Conservation (phyloP, 2,329 filamentous ascomycete species). For the Cordyceps tenuipes region DNA sequence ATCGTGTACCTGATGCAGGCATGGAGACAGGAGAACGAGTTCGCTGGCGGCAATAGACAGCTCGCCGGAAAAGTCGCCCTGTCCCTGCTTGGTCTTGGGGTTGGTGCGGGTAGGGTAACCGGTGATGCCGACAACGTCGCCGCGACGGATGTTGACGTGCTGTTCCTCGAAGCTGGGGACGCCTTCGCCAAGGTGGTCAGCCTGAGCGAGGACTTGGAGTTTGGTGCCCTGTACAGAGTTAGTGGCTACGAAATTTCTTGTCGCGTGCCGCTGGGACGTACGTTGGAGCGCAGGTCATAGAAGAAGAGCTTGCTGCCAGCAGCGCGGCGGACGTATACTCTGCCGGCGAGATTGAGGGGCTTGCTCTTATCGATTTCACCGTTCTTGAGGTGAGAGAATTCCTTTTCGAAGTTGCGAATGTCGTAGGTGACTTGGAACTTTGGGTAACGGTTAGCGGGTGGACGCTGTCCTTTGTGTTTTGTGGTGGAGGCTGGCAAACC, state of each 20-base stretch:
- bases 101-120: slow-evolving; percentile 52
- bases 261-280: slow-evolving; percentile 11
- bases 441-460: background rate
- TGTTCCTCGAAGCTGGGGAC: slow-evolving; percentile 70
- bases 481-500: slow-evolving; percentile 20
- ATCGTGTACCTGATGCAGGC: slow-evolving; percentile 60
- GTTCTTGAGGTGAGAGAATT: slow-evolving; percentile 76
- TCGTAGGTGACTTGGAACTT: slow-evolving; percentile 77
- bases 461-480: background rate
- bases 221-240: slow-evolving; percentile 42
- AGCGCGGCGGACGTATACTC: slow-evolving; percentile 82
- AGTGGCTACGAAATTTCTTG: background rate
- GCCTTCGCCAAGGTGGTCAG: slow-evolving; percentile 63
- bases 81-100: slow-evolving; percentile 79
- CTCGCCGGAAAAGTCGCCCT: slow-evolving; percentile 62
- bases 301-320: slow-evolving; percentile 82
- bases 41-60: slow-evolving; percentile 88
- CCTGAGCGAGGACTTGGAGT: slow-evolving; percentile 88
- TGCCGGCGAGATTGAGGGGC: slow-evolving; percentile 67
- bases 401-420: slow-evolving; percentile 67
- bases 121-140: slow-evolving; percentile 72
- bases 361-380: slow-evolving; percentile 74
- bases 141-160: slow-evolving; percentile 80
- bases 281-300: slow-evolving; percentile 56
- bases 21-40: slow-evolving; percentile 79